These are phyloP conservation scores for Mortierella claussenii DNA, from an alignment of 192 early-diverging fungal genomes.

Conservation along the genomic window DNA sequence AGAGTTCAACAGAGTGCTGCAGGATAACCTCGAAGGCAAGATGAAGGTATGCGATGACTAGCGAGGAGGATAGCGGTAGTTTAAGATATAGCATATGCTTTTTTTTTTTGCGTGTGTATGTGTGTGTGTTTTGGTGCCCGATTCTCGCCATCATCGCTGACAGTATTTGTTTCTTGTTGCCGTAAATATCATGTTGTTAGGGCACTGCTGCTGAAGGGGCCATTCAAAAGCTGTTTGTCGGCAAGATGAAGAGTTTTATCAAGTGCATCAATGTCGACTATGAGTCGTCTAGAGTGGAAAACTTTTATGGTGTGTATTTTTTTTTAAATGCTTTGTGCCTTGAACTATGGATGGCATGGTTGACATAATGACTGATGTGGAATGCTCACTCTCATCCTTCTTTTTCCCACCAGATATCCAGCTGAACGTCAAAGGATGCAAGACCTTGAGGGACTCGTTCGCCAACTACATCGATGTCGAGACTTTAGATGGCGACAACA, in stretches of 20 bases:
- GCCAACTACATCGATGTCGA: slow-evolving; percentile 91
- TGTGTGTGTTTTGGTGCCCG: not conserved
- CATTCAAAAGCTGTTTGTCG: slow-evolving; percentile 91
- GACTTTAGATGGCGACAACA: slow-evolving; percentile 96
- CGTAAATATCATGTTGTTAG: slow-evolving; percentile 57
- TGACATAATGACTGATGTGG: no score
- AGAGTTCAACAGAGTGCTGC: slow-evolving; percentile 96
- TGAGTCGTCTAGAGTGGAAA: slow-evolving; percentile 93
- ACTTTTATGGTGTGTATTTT: slow-evolving; percentile 82
- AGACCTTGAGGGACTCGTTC: slow-evolving; percentile 89
- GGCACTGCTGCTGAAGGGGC: slow-evolving; percentile 92
- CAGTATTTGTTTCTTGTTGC: not conserved
- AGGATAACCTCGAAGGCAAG: slow-evolving; percentile 96
- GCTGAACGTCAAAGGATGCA: slow-evolving; percentile 96
- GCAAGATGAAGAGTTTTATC: slow-evolving; percentile 98
- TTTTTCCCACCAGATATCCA: slow-evolving; percentile 96
- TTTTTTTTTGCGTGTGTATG: not conserved
- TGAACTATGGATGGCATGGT: no score
- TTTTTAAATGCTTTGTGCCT: not conserved
- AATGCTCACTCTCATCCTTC: not conserved
- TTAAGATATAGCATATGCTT: no score
- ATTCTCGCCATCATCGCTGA: no score
- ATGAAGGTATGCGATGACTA: slow-evolving; percentile 97
- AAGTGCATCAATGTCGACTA: slow-evolving; percentile 95
- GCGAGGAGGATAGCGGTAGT: no score